A percentile compares a stretch with the other conserved stretches of the same genome.
phyloP scores from a whole-genome alignment of 2,329 filamentous ascomycete species.

The Fusarium lateritium region DNA sequence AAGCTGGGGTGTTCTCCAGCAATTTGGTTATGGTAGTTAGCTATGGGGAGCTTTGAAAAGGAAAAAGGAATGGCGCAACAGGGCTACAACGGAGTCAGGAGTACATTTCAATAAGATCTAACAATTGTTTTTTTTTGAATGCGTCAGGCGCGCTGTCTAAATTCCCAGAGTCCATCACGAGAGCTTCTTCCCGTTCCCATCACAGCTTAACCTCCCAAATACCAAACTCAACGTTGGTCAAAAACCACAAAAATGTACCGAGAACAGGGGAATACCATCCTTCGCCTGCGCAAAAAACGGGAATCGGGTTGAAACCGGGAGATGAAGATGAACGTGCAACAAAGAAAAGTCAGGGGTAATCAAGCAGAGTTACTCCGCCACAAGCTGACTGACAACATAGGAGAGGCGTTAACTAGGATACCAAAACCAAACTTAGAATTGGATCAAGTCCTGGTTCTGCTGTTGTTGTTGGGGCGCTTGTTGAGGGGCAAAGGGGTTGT shows the following conservation, averaged over 20 bases:
- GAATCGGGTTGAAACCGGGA: conserved; percentile 43
- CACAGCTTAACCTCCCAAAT: conserved; percentile 47
- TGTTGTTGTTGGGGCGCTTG: conserved; percentile 61
- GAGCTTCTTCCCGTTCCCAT: conserved; percentile 45
- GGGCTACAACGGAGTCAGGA: conserved; percentile 37
- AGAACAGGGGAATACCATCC: conserved; percentile 50
- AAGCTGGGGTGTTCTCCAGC: conserved; percentile 3
- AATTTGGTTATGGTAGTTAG: conserved; percentile 17
- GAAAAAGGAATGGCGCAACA: conserved; percentile 30
- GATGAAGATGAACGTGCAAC: conserved; percentile 37
- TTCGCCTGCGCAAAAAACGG: conserved; percentile 50
- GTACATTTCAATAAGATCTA: conserved; percentile 54
- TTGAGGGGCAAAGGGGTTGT: conserved; percentile 71
- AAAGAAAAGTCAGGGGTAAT: conserved; percentile 34
- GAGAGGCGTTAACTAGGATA: conserved; percentile 9
- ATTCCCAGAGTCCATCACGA: conserved; percentile 46
- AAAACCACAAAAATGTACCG: conserved; percentile 47
- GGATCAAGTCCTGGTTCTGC: conserved; percentile 73
- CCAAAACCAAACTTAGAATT: conserved; percentile 63
- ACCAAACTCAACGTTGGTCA: conserved; percentile 41
- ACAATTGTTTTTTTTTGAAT: conserved; percentile 51
- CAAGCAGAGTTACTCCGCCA: conserved; percentile 24
- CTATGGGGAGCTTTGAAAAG: conserved; percentile 7
- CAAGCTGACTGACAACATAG: conserved; percentile 8
- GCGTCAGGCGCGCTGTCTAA: conserved; percentile 53